Percentiles rank a stretch among this genome's conserved stretches.
These are phyloP conservation scores for Diplotaxis tenuifolia DNA, from an alignment of 345 rosid species.

Conservation along the genomic window DNA sequence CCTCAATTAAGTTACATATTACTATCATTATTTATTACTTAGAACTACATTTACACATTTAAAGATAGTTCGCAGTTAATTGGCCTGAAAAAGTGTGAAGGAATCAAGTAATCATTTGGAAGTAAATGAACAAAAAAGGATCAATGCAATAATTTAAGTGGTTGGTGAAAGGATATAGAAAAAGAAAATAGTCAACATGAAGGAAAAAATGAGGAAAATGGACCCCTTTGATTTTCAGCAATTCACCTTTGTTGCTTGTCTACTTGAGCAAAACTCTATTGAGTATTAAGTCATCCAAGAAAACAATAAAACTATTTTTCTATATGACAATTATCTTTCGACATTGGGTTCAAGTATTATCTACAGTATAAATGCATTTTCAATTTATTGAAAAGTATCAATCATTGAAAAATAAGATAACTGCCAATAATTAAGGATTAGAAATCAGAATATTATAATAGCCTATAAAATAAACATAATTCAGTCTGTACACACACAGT, in stretches of 20 bases:
- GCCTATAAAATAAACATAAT: not conserved
- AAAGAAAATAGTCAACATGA: slow-evolving; percentile 27
- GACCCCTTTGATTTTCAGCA: slow-evolving; percentile 24
- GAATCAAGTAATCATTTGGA: slow-evolving; percentile 24
- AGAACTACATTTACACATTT: slow-evolving; percentile 1
- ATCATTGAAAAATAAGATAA: not conserved
- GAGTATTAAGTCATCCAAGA: not conserved
- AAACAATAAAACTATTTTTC: not conserved
- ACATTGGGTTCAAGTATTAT: not conserved
- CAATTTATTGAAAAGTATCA: not conserved
- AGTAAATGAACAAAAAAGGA: not conserved
- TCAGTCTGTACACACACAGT: not conserved
- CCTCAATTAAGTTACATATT: not conserved
- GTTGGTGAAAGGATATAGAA: slow-evolving; percentile 25
- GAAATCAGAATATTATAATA: not conserved
- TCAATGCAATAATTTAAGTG: slow-evolving; percentile 23
- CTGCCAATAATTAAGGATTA: not conserved
- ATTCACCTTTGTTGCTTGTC: slow-evolving; percentile 24
- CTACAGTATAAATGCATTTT: not conserved
- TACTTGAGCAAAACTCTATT: slow-evolving; percentile 6
- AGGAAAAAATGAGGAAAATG: slow-evolving; percentile 11
- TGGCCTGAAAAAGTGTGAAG: not conserved
- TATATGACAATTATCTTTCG: not conserved
- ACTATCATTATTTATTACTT: slow-evolving; percentile 3
- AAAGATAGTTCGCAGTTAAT: not conserved